Evolutionary conservation across 176 grass and related monocot genomes (phyloP).

Genomic region (Cenchrus americanus): DNA sequence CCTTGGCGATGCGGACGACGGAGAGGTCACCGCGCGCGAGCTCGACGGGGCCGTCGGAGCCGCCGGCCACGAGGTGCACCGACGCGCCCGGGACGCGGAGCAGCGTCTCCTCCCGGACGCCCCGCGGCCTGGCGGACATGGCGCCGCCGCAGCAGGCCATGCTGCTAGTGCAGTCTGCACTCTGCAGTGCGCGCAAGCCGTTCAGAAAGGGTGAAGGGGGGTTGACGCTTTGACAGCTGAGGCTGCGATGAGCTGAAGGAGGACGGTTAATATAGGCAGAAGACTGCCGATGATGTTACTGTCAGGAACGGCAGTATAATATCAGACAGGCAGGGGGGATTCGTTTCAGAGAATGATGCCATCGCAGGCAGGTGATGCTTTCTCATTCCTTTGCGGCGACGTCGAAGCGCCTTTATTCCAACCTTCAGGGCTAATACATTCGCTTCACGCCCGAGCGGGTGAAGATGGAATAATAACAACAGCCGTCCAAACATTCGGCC

Average conservation of each 20-base stretch:
- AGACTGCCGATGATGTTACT: conserved; percentile 9
- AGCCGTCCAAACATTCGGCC: conserved; percentile 19
- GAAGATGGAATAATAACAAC: conserved; percentile 32
- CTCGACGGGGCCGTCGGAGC: conserved; percentile 52
- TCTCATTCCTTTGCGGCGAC: conserved; percentile 45
- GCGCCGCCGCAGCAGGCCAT: conserved; percentile 67
- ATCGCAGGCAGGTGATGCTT: conserved; percentile 37
- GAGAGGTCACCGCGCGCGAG: conserved; percentile 70
- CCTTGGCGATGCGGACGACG: conserved; percentile 58
- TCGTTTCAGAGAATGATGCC: conserved; percentile 55
- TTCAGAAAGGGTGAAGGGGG: not conserved
- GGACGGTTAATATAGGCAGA: not conserved
- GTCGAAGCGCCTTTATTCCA: conserved; percentile 64
- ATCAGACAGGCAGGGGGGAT: not conserved
- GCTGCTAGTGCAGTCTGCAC: not conserved
- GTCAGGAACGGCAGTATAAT: not conserved
- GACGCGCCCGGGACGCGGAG: conserved; percentile 70
- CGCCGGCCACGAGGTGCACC: conserved; percentile 61
- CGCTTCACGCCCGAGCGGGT: conserved; percentile 27
- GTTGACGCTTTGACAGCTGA: not conserved
- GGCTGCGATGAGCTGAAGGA: not conserved
- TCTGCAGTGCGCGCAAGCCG: not conserved
- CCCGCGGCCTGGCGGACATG: conserved; percentile 40
- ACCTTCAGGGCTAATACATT: conserved; percentile 56
- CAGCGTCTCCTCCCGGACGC: conserved; percentile 65